Base-by-base conservation (phyloP, 2,329 filamentous ascomycete species). In the Beauveria sp. region DNA sequence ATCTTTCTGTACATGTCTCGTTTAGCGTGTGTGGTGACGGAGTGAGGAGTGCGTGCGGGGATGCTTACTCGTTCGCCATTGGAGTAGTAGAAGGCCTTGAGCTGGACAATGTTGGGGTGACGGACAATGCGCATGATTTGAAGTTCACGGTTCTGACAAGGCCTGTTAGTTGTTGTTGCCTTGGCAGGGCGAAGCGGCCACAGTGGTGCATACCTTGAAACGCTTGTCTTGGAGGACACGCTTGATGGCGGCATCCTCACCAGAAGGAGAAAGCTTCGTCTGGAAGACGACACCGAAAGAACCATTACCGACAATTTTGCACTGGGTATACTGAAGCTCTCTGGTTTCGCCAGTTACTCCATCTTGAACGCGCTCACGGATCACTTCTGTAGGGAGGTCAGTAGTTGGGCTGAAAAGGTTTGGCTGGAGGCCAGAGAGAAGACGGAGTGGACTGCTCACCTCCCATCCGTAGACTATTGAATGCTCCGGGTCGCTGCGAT, bases 101-200 rank as follows among this genome's bases (percentile, higher is more conserved):
- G 83, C 77, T 98, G 93, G 64, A 99, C 95, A 70, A 99, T 98
- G 78, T 99, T 99, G 61, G 95, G 95, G 76, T 99, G 95, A 73
- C 93, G 88, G 71, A 99, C 95, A 73, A 99, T 99, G 73, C 95
- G 90, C 95, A 99, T 99, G 74, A 99, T 99, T 77, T 99, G 95
- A 69, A 99, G 84, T 76, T 99, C 95, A 78, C 95, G 92, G 75
- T 99, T 99, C 95, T 99, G 74, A 43, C 24, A n/a, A 7, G 9
- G 14, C 20, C n/a, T 26, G 64, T 71, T 62, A 71, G 66, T 52
- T 18, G 38, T 24, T 42, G 46, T 40, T n/a, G 30, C 28, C 42
- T 26, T 22, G 50, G 26, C n/a, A 18, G 12, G 16, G 26, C 50
- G 10, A 38, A 12, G 10, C 24, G 14, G 14, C 8, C n/a, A n/a